Evolutionary conservation across 768 basidiomycete genomes (phyloP).

Genomic region (Hygrophorus russula): DNA sequence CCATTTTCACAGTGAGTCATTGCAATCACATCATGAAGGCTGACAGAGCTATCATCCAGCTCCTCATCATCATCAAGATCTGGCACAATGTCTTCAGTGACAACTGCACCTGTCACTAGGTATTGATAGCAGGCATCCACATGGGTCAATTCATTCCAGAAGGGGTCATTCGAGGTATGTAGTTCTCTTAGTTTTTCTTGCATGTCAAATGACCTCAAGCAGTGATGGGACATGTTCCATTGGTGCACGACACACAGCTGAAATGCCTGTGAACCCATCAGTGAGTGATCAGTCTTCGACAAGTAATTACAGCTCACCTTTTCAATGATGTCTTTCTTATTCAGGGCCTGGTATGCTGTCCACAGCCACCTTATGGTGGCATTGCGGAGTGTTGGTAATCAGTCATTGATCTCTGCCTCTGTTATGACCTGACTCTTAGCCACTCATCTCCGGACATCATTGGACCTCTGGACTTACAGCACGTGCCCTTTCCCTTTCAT

Average conservation of each 20-base stretch:
- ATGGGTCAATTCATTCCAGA: conserved; percentile 1
- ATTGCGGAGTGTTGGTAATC: not conserved
- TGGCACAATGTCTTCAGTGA: not conserved
- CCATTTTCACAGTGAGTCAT: not conserved
- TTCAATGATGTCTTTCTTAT: not conserved
- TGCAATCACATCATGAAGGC: not conserved
- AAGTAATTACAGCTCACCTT: not conserved
- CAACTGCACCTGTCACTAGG: not conserved
- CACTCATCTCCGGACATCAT: too few relatives aligned
- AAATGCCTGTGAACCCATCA: conserved; percentile 1
- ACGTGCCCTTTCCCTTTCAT: too few relatives aligned
- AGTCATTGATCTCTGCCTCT: not conserved
- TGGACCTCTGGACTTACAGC: too few relatives aligned
- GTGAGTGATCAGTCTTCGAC: not conserved
- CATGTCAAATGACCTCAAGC: conserved; percentile 1
- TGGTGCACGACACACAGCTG: not conserved
- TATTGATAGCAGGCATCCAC: not conserved
- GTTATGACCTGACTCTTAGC: too few relatives aligned
- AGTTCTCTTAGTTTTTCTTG: conserved; percentile 2
- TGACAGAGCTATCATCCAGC: conserved; percentile 1
- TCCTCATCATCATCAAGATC: conserved; percentile 3
- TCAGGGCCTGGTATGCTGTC: not conserved
- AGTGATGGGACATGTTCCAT: conserved; percentile 4
- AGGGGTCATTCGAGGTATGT: not conserved
- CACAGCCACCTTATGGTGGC: not conserved